Evolutionary conservation across 2,329 filamentous ascomycete genomes (phyloP), one percentile per base, ranked within the genome.

Genomic region (Colletotrichum lupini): DNA sequence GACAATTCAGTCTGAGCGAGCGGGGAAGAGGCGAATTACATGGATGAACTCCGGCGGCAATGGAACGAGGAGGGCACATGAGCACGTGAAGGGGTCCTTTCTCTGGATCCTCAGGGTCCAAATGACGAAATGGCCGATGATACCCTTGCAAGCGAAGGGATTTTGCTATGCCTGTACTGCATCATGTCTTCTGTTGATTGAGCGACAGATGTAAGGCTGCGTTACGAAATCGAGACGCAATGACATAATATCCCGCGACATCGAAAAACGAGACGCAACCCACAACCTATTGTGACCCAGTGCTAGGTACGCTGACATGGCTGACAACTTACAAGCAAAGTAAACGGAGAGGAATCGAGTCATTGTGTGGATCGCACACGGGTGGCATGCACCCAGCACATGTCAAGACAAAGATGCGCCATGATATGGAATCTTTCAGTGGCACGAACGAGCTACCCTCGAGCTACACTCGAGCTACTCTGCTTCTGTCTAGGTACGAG

Each of bases 1-100:
- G 83, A 86, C 12, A 85, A 79, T 72, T 89, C 86, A 63, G 77
- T 76, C 76, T 81, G 77, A 77, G 46, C 28, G 58, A 72, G 74
- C 71, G 56, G 71, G 46, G 60, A 70, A 57, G 55, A 61, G 59
- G 59, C 59, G 26, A 73, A 26, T 22, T n/a, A 9, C 60, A 30
- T 28, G 65, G 57, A 62, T 22, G 49, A 69, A 64, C 53, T 35
- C 8, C 37, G 32, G 24, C 22, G 16, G 26, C 22, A 58, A 28
- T 11, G 42, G 19, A n/a, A 49, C n/a, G 49, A 42, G 16, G 37
- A 42, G 37, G 37, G 6, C 35, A 26, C 14, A 55, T 24, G 5
- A n/a, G 3, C 32, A 37, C 19, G 32, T 55, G 60, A 73, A 71
- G 60, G 71, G 71, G 53, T 37, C 26, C 62, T 11, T 28, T 19